Base-by-base conservation (phyloP, 495 filamentous ascomycete genomes). In the Pseudotulostoma volvatum region DNA sequence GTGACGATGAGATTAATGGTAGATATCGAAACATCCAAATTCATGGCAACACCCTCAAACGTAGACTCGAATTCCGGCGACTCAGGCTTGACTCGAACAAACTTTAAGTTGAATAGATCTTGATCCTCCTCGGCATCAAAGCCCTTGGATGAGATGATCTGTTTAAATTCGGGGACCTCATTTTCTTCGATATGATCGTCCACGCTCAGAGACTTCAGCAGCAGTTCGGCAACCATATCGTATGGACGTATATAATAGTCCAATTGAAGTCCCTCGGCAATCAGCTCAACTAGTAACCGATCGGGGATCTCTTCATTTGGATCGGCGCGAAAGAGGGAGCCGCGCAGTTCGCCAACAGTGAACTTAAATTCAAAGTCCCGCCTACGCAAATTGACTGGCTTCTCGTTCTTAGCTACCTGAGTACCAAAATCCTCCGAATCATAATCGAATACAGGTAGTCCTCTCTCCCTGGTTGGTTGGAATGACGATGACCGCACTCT, bases 1-100 rank as follows among this genome's bases (percentile, higher is more conserved):
- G 90, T 97, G 3, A 97, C 84, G 31, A 97, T 73, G 16, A 97
- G 57, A 54, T 96, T 95, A 56, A 97, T 93, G 1, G 90, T 96
- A 2, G 88, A 93, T 15, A 97, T 76, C 8, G 79, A 77, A 13
- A 93, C 82, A 50, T 93, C 83, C 18, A 97, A 68, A 53, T 96
- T 88, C 45, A 79, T 92, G 35, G 86, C 84, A 43, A 97, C 80
- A 8, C 87, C 84, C 50, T 95, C 86, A 45, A 92, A 95, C 11
- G 79, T 77, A 1, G 78, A 74, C 64, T 83, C 76, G 52, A 95
- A 92, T 50, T 96, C 87, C 0, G 92, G 92, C 8, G 86, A 94
- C 42, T 93, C 81, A 32, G 70, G 73, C 34, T 90, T 93, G 37
- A 96, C 86, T 50, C 78, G 82, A 14, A 85, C 67, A 49, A 93